These are phyloP conservation scores for Magnaporthiopsis rhizophila DNA, from an alignment of 2,329 filamentous ascomycete genomes.

Conservation along the genomic window DNA sequence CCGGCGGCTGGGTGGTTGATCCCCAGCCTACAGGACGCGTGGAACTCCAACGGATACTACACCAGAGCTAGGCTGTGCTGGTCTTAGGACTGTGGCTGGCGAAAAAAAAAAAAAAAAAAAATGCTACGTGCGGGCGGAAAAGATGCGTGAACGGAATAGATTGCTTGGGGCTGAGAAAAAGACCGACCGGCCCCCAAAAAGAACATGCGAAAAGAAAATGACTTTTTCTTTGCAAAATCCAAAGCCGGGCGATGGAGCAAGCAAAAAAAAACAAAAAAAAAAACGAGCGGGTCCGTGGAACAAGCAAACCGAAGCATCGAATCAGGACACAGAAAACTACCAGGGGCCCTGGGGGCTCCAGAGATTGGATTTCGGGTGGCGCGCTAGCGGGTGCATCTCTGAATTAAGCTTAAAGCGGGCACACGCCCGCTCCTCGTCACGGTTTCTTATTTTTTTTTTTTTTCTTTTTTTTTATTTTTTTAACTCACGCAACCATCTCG, in stretches of 20 bases:
- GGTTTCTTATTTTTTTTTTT: neutral
- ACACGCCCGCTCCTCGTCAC: neutral
- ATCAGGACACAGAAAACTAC: neutral
- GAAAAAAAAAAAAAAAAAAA: neutral
- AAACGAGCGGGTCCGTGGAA: neutral
- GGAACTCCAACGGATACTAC: neutral
- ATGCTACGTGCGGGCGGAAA: neutral
- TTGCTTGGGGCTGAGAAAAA: neutral
- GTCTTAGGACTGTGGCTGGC: neutral
- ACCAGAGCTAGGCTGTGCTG: too few relatives aligned
- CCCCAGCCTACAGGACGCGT: neutral
- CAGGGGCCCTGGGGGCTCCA: neutral
- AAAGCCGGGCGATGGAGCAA: neutral
- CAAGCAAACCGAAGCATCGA: neutral
- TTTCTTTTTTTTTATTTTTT: too few relatives aligned
- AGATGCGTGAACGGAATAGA: neutral
- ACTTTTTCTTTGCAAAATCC: neutral
- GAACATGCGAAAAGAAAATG: neutral
- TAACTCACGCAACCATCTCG: neutral
- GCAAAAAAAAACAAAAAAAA: neutral
- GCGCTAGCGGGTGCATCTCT: slow-evolving; percentile 3
- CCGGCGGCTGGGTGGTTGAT: too few relatives aligned
- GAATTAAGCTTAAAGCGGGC: slow-evolving; percentile 7
- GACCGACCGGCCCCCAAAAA: too few relatives aligned
- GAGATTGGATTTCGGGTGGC: neutral